Conservation (phyloP, 2,329 filamentous ascomycete genomes). For the Scopulariopsis brevicaulis region DNA sequence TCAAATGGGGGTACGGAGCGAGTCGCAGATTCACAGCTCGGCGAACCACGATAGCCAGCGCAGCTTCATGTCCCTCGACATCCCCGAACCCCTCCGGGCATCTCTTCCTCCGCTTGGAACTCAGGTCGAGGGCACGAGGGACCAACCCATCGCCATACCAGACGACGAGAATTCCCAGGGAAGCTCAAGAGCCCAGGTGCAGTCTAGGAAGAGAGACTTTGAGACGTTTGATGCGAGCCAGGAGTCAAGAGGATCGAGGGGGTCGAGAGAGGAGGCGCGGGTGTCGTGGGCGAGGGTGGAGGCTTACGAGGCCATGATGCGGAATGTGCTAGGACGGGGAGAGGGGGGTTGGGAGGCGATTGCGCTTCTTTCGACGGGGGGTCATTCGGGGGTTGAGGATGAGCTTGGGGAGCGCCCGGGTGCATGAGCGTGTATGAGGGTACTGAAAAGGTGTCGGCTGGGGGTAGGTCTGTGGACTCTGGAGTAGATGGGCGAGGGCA, state of each 20-base stretch:
- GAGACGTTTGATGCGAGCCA: background rate
- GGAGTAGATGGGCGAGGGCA: too few relatives aligned
- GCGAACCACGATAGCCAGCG: background rate
- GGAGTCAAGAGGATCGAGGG: background rate
- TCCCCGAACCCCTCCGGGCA: background rate
- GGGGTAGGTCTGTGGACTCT: too few relatives aligned
- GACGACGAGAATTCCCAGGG: background rate
- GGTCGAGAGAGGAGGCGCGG: too few relatives aligned
- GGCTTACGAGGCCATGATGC: slow-evolving; percentile 4
- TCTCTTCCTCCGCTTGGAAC: too few relatives aligned
- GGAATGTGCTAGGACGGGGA: background rate
- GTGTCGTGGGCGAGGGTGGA: background rate
- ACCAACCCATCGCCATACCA: background rate
- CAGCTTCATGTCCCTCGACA: background rate
- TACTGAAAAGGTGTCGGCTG: too few relatives aligned
- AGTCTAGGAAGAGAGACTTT: slow-evolving; percentile 1
- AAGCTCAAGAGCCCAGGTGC: background rate
- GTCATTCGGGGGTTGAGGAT: background rate
- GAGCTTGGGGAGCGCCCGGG: background rate
- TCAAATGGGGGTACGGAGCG: background rate
- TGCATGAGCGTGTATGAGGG: too few relatives aligned
- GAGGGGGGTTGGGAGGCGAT: background rate
- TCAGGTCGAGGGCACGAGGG: background rate
- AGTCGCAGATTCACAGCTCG: background rate
- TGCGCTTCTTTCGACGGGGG: background rate